Evolutionary conservation across 768 basidiomycete species (phyloP).

Genomic region (Serendipita sp.): DNA sequence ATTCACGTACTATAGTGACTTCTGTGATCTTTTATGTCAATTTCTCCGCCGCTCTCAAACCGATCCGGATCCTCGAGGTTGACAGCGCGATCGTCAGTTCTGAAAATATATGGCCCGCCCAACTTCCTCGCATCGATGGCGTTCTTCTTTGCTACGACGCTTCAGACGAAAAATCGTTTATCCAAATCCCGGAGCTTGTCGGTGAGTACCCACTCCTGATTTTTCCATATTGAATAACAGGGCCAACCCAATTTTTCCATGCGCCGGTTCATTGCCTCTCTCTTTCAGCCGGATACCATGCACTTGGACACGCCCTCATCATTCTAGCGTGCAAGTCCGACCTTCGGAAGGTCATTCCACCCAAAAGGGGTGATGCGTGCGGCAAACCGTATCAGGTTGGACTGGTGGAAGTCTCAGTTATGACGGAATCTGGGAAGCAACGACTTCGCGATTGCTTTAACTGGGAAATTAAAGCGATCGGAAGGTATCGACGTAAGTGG

Average conservation of each 20-base stretch:
- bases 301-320: slow-evolving; percentile 44
- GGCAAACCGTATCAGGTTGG: slow-evolving; percentile 55
- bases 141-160: slow-evolving; percentile 79
- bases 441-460: slow-evolving; percentile 63
- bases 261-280: slow-evolving; percentile 7
- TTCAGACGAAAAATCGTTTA: slow-evolving; percentile 42
- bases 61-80: slow-evolving; percentile 13
- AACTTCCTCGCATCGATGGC: slow-evolving; percentile 50
- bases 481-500: slow-evolving; percentile 25
- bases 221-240: slow-evolving; percentile 3
- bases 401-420: slow-evolving; percentile 53
- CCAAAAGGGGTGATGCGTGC: slow-evolving; percentile 32
- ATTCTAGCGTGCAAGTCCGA: slow-evolving; percentile 85
- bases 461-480: slow-evolving; percentile 52
- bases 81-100: slow-evolving; percentile 17
- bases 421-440: slow-evolving; percentile 38
- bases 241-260: not conserved
- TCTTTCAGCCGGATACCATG: slow-evolving; percentile 37
- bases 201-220: slow-evolving; percentile 31
- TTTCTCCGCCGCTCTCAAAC: not conserved
- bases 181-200: slow-evolving; percentile 48
- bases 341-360: slow-evolving; percentile 40
- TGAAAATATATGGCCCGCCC: slow-evolving; percentile 29
- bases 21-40: not conserved
- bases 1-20: not conserved